Evolutionary conservation across 768 basidiomycete species (phyloP), one percentile per base, ranked within the genome.

Genomic region (Suillus subaureus): DNA sequence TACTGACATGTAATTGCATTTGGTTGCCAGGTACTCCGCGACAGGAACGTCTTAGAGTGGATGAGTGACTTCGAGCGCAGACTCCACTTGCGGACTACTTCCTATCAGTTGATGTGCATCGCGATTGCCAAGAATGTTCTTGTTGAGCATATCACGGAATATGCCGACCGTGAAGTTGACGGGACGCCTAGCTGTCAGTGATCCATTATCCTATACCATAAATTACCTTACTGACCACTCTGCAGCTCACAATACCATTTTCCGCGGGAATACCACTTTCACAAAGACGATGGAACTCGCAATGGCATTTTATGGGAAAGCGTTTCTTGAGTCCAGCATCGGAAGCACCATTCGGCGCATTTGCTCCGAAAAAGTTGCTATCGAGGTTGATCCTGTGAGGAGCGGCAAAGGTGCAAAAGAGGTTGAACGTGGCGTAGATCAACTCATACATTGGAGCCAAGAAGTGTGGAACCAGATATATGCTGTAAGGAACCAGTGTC

Each of bases 391-490:
- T 75, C 91, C 92, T 16, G 79, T 85, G 68, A 87, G 89, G 64
- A 87, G 85, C 55, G 82, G 85, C 16, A 91, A 88, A 73, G 70
- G 82, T 54, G 70, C 79, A 12, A 90, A 87, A 72, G 88, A 90
- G 54, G 78, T 87, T 31, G 89, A 90, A 65, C 84, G 84, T 39
- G 90, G 88, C 66, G 84, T 89, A 7, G 89, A 91, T 37, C 82
- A 83, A 49, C 82, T 96, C 49, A 85, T 90, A 6, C 79, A 85
- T 60, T 96, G 94, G 93, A 92, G 90, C 74, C 83, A 84, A 64
- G 88, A 89, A 69, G 86, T 93, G 69, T 94, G 94, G 93, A 85
- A 84, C 51, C 84, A 89, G 60, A 94, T 96, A 61, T 93, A 93
- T 74, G 84, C 86, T 31, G 88, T 85, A 35, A 81, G 92, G 62